Conservation (phyloP, 805 yeast species). For the Grigorovia humatica region DNA sequence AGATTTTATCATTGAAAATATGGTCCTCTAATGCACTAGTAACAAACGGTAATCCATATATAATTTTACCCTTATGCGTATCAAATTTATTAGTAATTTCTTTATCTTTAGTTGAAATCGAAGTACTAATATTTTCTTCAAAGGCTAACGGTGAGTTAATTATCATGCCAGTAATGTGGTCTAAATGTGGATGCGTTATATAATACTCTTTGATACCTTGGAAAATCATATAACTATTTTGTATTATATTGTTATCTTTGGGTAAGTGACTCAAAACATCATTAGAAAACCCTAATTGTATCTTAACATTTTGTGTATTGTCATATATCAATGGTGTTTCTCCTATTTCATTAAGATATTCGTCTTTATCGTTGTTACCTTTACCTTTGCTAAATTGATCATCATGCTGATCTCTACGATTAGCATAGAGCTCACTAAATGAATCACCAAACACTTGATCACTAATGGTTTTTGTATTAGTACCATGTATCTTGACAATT, state of each 20-base stretch:
- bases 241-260: conserved; percentile 19
- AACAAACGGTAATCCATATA: conserved; percentile 48
- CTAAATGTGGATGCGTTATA: conserved; percentile 78
- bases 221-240: conserved; percentile 27
- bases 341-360: too few species aligned
- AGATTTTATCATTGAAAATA: conserved; percentile 62
- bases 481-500: too few species aligned
- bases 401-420: too few species aligned
- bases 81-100: not conserved
- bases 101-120: not conserved
- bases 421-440: too few species aligned
- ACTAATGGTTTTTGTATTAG: too few species aligned
- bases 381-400: not conserved
- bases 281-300: conserved; percentile 12
- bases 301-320: not conserved
- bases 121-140: conserved; percentile 1
- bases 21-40: conserved; percentile 40
- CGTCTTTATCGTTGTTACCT: not conserved
- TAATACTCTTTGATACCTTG: conserved; percentile 35
- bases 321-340: not conserved
- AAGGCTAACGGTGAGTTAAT: conserved; percentile 52
- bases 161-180: conserved; percentile 61
- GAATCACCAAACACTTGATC: too few species aligned
- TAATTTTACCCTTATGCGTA: conserved; percentile 32
- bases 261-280: conserved; percentile 3